Conservation (phyloP, 2,329 filamentous ascomycete species). For the Alternaria sp. region DNA sequence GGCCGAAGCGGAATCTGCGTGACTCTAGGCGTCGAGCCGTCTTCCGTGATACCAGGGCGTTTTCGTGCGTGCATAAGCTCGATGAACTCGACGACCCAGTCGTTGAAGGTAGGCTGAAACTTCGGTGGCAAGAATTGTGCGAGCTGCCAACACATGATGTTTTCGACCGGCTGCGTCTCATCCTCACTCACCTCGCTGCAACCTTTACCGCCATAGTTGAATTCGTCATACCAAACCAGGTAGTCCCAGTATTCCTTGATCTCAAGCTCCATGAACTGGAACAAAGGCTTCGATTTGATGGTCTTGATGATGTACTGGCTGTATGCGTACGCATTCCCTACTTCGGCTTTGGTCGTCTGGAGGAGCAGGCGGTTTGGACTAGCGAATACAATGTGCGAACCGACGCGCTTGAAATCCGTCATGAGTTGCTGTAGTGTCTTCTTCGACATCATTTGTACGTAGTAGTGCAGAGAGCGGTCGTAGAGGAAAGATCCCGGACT, state of each 20-base stretch:
- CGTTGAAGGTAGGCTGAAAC: slow-evolving; percentile 84
- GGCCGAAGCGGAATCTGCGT: slow-evolving; percentile 69
- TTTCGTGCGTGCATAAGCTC: slow-evolving; percentile 92
- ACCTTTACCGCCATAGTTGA: slow-evolving; percentile 96
- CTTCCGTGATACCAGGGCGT: slow-evolving; percentile 59
- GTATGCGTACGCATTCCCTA: slow-evolving; percentile 96
- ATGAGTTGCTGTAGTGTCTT: slow-evolving; percentile 98
- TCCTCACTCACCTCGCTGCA: slow-evolving; percentile 79
- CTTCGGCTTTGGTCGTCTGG: slow-evolving; percentile 95
- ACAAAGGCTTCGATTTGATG: slow-evolving; percentile 92
- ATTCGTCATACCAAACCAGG: slow-evolving; percentile 97
- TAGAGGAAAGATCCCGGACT: slow-evolving; percentile 94
- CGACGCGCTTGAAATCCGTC: slow-evolving; percentile 93
- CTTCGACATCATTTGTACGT: slow-evolving; percentile 97
- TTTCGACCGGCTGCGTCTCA: slow-evolving; percentile 83
- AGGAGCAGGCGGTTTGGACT: slow-evolving; percentile 87
- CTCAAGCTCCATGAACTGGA: slow-evolving; percentile 95
- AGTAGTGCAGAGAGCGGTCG: slow-evolving; percentile 92
- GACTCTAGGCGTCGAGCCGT: slow-evolving; percentile 60
- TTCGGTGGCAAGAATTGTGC: slow-evolving; percentile 83
- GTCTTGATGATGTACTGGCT: slow-evolving; percentile 98
- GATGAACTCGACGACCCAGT: slow-evolving; percentile 95
- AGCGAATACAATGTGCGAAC: slow-evolving; percentile 95
- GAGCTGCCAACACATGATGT: slow-evolving; percentile 98
- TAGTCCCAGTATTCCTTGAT: slow-evolving; percentile 99